These are phyloP conservation scores for Citropsis articulata DNA, from an alignment of 345 rosid genomes.

Conservation along the genomic window DNA sequence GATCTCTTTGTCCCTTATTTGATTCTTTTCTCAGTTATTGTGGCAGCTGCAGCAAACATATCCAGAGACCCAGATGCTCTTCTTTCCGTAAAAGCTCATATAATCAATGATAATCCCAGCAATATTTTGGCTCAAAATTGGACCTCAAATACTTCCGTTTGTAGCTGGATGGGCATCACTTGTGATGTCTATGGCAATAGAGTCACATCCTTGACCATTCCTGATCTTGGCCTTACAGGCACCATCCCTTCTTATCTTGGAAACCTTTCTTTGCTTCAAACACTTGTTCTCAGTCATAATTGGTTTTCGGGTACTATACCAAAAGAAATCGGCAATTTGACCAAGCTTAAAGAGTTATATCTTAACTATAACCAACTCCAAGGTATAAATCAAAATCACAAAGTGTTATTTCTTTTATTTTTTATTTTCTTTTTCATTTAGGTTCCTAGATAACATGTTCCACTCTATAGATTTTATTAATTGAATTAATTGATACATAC, in stretches of 20 bases:
- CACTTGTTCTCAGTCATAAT: neutral
- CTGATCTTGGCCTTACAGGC: slow-evolving; percentile 14
- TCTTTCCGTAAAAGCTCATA: neutral
- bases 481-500: too few species aligned
- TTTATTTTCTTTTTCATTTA: too few species aligned
- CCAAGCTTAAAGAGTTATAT: too few species aligned
- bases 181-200: neutral
- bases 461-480: too few species aligned
- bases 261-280: neutral
- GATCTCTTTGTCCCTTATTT: neutral
- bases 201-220: neutral
- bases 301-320: neutral
- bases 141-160: neutral
- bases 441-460: too few species aligned
- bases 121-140: too few species aligned
- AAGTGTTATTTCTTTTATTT: too few species aligned
- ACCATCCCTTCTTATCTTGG: slow-evolving; percentile 11
- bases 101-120: neutral
- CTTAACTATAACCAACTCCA: too few species aligned
- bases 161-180: neutral
- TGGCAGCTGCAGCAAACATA: neutral
- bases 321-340: too few species aligned
- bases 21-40: neutral
- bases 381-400: too few species aligned
- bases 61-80: neutral